Percentiles rank a stretch among this genome's conserved stretches.
Conservation (phyloP, 768 basidiomycete genomes). For the Hysterangium stoloniferum region DNA sequence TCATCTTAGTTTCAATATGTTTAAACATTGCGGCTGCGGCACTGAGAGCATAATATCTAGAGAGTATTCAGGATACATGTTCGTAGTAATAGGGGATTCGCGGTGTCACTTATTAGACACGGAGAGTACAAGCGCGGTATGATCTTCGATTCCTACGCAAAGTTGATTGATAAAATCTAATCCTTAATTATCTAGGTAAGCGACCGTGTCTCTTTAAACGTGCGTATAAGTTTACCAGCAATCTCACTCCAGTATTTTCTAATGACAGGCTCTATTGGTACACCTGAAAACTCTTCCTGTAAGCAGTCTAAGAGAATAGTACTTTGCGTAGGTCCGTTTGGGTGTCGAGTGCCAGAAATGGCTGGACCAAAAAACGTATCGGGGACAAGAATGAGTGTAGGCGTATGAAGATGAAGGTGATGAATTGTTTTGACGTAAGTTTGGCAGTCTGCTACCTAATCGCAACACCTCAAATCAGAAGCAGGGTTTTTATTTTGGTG, state of each 20-base stretch:
- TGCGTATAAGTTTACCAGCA: conserved; percentile 12
- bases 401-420: conserved; percentile 73
- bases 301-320: conserved; percentile 49
- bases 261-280: conserved; percentile 60
- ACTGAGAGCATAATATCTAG: conserved; percentile 82
- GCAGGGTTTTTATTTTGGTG: not conserved
- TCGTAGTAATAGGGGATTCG: not conserved
- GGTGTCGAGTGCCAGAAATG: conserved; percentile 22
- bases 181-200: too few species aligned
- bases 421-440: conserved; percentile 87
- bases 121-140: conserved; percentile 71
- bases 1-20: conserved; percentile 62
- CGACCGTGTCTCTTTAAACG: too few species aligned
- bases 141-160: conserved; percentile 73
- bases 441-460: conserved; percentile 73
- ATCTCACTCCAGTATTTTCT: conserved; percentile 76
- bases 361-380: conserved; percentile 71
- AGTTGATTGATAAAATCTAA: conserved; percentile 73
- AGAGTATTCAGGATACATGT: not conserved
- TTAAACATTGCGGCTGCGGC: conserved; percentile 85
- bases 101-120: conserved; percentile 64
- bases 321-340: conserved; percentile 50
- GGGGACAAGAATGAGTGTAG: conserved; percentile 67
- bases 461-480: not conserved
- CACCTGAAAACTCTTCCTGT: conserved; percentile 62